A percentile compares a stretch with the other conserved stretches of the same genome.
Conservation (phyloP, 208 protist species). For the Crithidia bombi region DNA sequence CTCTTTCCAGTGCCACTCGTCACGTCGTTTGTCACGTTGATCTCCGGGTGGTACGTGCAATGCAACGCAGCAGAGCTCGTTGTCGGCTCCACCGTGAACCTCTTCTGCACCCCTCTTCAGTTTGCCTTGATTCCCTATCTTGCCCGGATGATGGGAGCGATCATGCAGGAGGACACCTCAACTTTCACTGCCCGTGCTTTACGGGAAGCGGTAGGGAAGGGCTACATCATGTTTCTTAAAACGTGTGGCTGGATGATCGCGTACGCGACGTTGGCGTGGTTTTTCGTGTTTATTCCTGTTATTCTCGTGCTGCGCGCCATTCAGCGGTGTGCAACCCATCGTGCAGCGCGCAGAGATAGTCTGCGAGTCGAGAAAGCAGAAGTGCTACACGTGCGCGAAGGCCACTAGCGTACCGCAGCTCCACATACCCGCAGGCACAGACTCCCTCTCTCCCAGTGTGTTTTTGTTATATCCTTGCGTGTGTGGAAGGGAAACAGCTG, state of each 20-base stretch:
- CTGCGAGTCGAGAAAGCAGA: neutral
- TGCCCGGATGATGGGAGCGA: conserved; percentile 12
- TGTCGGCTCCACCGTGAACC: conserved; percentile 43
- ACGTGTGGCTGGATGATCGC: conserved; percentile 43
- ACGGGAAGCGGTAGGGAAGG: conserved; percentile 14
- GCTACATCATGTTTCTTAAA: conserved; percentile 30
- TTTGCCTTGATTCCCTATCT: conserved; percentile 48
- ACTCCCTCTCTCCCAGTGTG: too few species aligned
- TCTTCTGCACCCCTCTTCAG: conserved; percentile 55
- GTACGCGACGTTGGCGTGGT: conserved; percentile 45
- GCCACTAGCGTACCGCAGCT: too few species aligned
- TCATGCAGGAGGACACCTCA: conserved; percentile 22
- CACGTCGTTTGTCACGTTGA: conserved; percentile 42
- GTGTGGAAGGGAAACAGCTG: too few species aligned
- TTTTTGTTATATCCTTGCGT: too few species aligned
- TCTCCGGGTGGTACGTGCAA: conserved; percentile 16
- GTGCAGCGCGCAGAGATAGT: neutral
- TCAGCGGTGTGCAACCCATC: conserved; percentile 5
- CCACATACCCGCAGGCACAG: too few species aligned
- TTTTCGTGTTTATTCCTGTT: conserved; percentile 19
- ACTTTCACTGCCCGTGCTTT: conserved; percentile 42
- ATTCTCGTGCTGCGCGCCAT: conserved; percentile 12
- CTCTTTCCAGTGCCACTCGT: conserved; percentile 64
- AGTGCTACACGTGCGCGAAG: neutral
- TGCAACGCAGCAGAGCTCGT: conserved; percentile 34